Conservation (phyloP, 768 basidiomycete genomes). For the Rubroboletus satanas region DNA sequence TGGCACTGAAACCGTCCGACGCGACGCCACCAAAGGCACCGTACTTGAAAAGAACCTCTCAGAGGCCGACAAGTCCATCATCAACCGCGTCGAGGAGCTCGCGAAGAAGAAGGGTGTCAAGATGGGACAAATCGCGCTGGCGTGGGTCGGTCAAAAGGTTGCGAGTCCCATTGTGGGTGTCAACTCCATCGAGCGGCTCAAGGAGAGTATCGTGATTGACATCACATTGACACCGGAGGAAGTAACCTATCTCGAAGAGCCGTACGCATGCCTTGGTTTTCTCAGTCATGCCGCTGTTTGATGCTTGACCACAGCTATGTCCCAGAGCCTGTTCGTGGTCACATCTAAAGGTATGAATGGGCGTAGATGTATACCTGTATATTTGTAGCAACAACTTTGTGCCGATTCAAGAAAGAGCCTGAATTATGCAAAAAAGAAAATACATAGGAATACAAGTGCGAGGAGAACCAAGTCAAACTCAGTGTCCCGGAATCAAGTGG, state of each 20-base stretch:
- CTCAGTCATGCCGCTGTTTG: neutral
- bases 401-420: neutral
- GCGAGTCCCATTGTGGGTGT: constrained; percentile 44
- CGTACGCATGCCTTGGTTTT: constrained; percentile 12
- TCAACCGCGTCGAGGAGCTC: constrained; percentile 40
- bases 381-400: constrained; percentile 1
- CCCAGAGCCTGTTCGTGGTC: constrained; percentile 18
- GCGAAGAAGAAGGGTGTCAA: constrained; percentile 37
- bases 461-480: neutral
- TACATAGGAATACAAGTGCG: constrained; percentile 13
- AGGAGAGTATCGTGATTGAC: constrained; percentile 27
- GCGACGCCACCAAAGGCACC: constrained; percentile 14
- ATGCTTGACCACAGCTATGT: constrained; percentile 12
- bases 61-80: constrained; percentile 34
- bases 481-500: constrained; percentile 31
- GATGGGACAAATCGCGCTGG: constrained; percentile 46
- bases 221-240: constrained; percentile 30
- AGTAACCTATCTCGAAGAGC: constrained; percentile 29
- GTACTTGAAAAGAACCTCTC: constrained; percentile 21
- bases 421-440: constrained; percentile 8
- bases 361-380: constrained; percentile 2
- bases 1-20: constrained; percentile 24
- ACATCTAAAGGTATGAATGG: constrained; percentile 2
- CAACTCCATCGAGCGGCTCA: constrained; percentile 33
- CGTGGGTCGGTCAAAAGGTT: constrained; percentile 42